Base-by-base conservation (phyloP, 1,284 basidiomycete genomes). In the Cryptococcus sp. region DNA sequence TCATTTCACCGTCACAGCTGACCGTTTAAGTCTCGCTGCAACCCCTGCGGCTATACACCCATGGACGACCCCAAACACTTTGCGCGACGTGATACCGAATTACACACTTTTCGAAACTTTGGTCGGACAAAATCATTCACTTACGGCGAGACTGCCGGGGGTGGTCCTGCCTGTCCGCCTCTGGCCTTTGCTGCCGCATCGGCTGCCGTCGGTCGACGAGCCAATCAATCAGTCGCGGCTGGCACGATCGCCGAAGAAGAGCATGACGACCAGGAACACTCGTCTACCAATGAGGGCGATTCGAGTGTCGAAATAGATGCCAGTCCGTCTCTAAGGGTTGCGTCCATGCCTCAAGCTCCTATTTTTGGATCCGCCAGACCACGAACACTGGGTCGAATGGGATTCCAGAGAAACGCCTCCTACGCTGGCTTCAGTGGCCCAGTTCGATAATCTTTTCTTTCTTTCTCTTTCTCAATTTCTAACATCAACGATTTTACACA, bases 51-150 rank as follows among this genome's bases (percentile, higher is more conserved):
- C 1, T 98, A 98, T 72, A 84, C 96, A 36, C 83, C 80, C 18
- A 98, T 98, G 94, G 90, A 98, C 66, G 92, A 98, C 69, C 91
- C 92, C 0, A 80, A 81, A 39, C 86, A 92, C 72, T 81, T 85
- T 23, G 78, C 80, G 18, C 85, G 88, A 42, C 85, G 92, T 45
- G 82, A 85, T 49, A 85, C 88, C 63, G 90, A 96, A 65, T 76
- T 97, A 49, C 88, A 91, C 75, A 87, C 90, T 59, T 94, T 98
- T 80, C 85, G 94, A 61, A 86, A 85, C 69, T 90, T 89, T 67
- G 85, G 84, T 32, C 85, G 91, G 48, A 88, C 91, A 43, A 87
- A 87, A 67, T 91, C 88, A 0, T 93, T 90, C 67, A 85, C 90
- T 1, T 91, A 88, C 64, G 89, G 89, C 25, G 89, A 92, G 43